phyloP scores from a whole-genome alignment of 1,284 basidiomycete species.

The Malassezia sp. region DNA sequence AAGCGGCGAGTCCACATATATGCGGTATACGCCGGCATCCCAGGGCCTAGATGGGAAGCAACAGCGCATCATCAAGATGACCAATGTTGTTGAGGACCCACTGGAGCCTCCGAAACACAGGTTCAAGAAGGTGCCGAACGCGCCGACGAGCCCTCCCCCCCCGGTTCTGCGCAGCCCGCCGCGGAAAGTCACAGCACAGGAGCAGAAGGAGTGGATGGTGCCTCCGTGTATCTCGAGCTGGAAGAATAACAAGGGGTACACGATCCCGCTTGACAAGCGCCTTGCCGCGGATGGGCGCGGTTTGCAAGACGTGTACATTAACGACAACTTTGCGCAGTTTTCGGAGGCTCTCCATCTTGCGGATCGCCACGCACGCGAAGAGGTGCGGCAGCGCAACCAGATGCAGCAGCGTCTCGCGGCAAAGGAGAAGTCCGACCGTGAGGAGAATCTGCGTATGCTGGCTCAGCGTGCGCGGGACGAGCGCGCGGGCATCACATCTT shows the following conservation, averaged over 20 bases:
- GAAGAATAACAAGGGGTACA: constrained; percentile 99
- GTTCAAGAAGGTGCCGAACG: constrained; percentile 93
- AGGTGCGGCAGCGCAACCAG: constrained; percentile 84
- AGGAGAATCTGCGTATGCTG: constrained; percentile 83
- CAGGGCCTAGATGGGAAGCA: constrained; percentile 59
- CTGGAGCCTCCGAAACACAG: constrained; percentile 93
- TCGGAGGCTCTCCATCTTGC: constrained; percentile 90
- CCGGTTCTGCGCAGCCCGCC: constrained; percentile 94
- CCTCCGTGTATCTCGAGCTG: constrained; percentile 99
- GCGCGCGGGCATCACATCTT: constrained; percentile 58
- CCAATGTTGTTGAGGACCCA: constrained; percentile 66
- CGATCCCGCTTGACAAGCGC: constrained; percentile 94
- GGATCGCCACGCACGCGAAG: constrained; percentile 94
- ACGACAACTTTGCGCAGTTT: constrained; percentile 98
- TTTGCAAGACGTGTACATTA: constrained; percentile 94
- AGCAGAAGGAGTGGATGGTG: constrained; percentile 99
- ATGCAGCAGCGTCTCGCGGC: constrained; percentile 98
- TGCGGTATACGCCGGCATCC: constrained; percentile 89
- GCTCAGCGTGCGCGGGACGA: constrained; percentile 93
- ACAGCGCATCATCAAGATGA: constrained; percentile 98
- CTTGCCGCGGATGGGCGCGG: constrained; percentile 93
- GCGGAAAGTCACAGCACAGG: constrained; percentile 83
- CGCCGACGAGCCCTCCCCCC: constrained; percentile 87
- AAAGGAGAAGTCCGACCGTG: constrained; percentile 93
- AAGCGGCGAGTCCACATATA: constrained; percentile 52